Conservation (phyloP, 2,329 filamentous ascomycete genomes). For the Ceratocystis alfenasii region DNA sequence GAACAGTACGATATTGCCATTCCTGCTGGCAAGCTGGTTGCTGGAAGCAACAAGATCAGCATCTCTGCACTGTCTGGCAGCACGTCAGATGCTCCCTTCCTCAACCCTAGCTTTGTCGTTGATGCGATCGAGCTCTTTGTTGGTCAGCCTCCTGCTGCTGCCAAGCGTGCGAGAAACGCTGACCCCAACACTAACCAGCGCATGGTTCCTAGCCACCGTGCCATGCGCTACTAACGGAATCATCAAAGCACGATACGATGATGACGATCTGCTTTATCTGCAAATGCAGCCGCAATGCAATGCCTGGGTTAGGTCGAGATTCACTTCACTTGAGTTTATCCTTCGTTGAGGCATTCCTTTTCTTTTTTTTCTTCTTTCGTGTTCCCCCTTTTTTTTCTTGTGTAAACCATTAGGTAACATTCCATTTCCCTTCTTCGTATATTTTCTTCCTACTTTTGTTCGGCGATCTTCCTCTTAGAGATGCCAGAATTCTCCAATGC, state of each 20-base stretch:
- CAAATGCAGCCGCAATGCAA: no score
- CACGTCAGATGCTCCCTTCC: slow-evolving; percentile 37
- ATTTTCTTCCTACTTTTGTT: background rate
- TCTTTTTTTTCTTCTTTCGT: background rate
- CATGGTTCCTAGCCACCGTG: slow-evolving; percentile 1
- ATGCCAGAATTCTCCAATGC: background rate
- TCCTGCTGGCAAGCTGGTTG: slow-evolving; percentile 45
- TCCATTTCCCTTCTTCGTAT: slow-evolving; percentile 5
- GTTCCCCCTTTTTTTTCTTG: background rate
- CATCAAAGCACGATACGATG: background rate
- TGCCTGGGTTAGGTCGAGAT: no score
- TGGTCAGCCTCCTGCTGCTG: slow-evolving; percentile 6
- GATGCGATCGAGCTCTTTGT: slow-evolving; percentile 23
- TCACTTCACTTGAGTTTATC: no score
- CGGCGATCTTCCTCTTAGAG: background rate
- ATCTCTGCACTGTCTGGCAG: slow-evolving; percentile 49
- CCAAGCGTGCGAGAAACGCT: slow-evolving; percentile 5
- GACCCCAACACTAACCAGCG: background rate
- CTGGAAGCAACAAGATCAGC: slow-evolving; percentile 52
- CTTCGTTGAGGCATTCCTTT: background rate
- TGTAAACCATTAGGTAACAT: background rate
- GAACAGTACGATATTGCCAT: slow-evolving; percentile 54
- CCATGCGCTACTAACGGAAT: background rate
- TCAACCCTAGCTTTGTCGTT: slow-evolving; percentile 43
- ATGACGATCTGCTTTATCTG: background rate